These are phyloP conservation scores for Aspergillus hortae DNA, from an alignment of 2,329 filamentous ascomycete species.

Conservation along the genomic window DNA sequence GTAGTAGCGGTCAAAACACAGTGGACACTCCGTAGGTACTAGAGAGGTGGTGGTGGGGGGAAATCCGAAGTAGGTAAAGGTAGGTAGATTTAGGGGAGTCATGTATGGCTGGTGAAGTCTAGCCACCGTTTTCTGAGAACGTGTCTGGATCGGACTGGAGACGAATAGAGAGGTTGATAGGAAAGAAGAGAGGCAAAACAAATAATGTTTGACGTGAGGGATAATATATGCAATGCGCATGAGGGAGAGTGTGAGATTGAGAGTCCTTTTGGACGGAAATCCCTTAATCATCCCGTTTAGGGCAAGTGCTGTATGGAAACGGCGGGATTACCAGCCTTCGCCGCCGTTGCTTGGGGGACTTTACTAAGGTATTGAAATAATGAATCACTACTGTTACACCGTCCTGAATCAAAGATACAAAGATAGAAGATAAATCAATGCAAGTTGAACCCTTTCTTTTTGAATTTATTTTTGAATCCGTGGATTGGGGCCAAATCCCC, in stretches of 20 bases:
- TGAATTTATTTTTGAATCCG: not conserved
- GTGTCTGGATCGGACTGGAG: not conserved
- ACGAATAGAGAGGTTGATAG: not conserved
- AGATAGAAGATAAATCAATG: not conserved
- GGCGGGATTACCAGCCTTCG: slow-evolving; percentile 1
- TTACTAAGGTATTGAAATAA: not conserved
- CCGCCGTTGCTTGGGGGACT: slow-evolving; percentile 2
- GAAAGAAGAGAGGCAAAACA: too few relatives aligned
- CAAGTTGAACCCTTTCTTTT: not conserved
- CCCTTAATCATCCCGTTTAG: not conserved
- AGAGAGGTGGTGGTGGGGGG: not conserved
- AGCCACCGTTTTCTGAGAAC: not conserved
- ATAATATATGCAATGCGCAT: not conserved
- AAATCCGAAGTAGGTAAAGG: not conserved
- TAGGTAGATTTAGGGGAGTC: not conserved
- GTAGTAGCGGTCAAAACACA: slow-evolving; percentile 28
- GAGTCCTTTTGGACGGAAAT: not conserved
- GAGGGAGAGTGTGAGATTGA: not conserved
- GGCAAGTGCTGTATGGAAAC: slow-evolving; percentile 13
- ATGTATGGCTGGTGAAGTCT: slow-evolving; percentile 6
- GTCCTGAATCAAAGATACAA: too few relatives aligned
- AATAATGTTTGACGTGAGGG: not conserved
- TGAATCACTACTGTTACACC: not conserved
- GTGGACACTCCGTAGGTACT: slow-evolving; percentile 13
- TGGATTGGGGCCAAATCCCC: not conserved